phyloP scores from a whole-genome alignment of 163 green algal species.

The Scenedesmus sp. region DNA sequence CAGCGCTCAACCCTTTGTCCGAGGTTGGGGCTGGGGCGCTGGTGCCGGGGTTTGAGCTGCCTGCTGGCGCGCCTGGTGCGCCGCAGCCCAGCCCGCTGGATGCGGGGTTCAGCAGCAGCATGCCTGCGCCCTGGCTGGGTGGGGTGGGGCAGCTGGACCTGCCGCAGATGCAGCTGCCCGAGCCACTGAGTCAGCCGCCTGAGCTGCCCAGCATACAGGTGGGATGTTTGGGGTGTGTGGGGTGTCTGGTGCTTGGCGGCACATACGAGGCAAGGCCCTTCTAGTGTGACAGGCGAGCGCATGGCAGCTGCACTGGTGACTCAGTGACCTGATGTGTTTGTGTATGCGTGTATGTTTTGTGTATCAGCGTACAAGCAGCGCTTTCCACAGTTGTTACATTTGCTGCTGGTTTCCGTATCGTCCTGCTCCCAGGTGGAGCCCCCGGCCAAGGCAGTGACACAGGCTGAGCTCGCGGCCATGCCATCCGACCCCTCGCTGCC shows the following conservation, averaged over 20 bases:
- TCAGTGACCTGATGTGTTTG: not conserved
- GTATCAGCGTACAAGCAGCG: not conserved
- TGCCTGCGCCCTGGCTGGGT: conserved; percentile 19
- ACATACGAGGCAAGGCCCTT: too few species aligned
- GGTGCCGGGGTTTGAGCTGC: conserved; percentile 1
- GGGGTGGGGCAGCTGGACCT: conserved; percentile 36
- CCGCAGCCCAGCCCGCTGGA: conserved; percentile 53
- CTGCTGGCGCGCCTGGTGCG: conserved; percentile 36
- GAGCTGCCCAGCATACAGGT: conserved; percentile 19
- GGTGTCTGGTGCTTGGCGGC: not conserved
- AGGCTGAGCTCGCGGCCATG: conserved; percentile 29
- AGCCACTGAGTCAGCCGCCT: conserved; percentile 1
- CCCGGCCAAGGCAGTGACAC: conserved; percentile 26
- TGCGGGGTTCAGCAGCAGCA: conserved; percentile 41
- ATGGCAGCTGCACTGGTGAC: not conserved
- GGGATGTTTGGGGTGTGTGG: not conserved
- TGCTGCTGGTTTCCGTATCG: not conserved
- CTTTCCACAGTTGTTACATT: not conserved
- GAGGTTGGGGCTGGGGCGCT: not conserved
- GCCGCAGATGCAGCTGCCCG: conserved; percentile 8
- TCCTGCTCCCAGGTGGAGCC: conserved; percentile 37
- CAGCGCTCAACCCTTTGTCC: not conserved
- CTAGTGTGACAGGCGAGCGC: too few species aligned
- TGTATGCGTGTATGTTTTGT: not conserved
- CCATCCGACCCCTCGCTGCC: conserved; percentile 29